These are phyloP conservation scores for Blastocystis hominis DNA, from an alignment of 352 stramenopile species.

Conservation along the genomic window DNA sequence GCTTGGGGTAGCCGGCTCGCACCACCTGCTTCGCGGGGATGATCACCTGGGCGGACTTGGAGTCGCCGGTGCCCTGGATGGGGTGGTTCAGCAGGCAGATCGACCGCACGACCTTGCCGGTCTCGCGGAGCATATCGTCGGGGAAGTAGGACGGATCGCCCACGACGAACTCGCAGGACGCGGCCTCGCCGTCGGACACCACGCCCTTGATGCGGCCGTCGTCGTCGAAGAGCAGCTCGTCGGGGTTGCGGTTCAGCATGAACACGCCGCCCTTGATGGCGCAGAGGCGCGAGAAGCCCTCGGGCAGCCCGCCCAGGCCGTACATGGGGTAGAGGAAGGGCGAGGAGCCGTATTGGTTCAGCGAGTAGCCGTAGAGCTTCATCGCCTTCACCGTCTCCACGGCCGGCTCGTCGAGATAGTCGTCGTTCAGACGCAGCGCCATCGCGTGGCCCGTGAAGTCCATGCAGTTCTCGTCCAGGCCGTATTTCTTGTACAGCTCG, in stretches of 20 bases:
- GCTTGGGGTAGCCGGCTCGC: constrained; percentile 3
- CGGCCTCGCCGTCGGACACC: constrained; percentile 75
- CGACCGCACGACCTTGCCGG: constrained; percentile 85
- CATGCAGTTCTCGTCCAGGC: constrained; percentile 88
- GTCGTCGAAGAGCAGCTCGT: constrained; percentile 83
- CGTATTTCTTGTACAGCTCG: constrained; percentile 93
- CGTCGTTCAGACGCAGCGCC: constrained; percentile 75
- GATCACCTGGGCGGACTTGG: constrained; percentile 95
- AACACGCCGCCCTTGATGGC: constrained; percentile 97
- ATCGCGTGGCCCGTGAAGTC: constrained; percentile 99
- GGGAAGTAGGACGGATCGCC: constrained; percentile 97
- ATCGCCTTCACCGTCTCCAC: constrained; percentile 86
- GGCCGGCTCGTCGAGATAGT: constrained; percentile 77
- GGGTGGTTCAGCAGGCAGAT: constrained; percentile 98
- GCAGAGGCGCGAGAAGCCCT: constrained; percentile 95
- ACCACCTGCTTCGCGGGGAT: constrained; percentile 77
- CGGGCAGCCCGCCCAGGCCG: constrained; percentile 87
- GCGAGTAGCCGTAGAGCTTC: constrained; percentile 93
- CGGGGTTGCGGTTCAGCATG: constrained; percentile 83
- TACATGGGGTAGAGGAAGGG: constrained; percentile 99
- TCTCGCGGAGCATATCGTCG: constrained; percentile 78
- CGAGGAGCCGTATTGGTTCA: constrained; percentile 78
- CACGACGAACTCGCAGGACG: constrained; percentile 90
- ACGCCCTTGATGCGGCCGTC: constrained; percentile 84
- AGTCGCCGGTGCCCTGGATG: constrained; percentile 83